Percentiles rank a stretch among this genome's conserved stretches.
These are phyloP conservation scores for Penicillium alfredii DNA, from an alignment of 495 filamentous ascomycete genomes.

Conservation along the genomic window DNA sequence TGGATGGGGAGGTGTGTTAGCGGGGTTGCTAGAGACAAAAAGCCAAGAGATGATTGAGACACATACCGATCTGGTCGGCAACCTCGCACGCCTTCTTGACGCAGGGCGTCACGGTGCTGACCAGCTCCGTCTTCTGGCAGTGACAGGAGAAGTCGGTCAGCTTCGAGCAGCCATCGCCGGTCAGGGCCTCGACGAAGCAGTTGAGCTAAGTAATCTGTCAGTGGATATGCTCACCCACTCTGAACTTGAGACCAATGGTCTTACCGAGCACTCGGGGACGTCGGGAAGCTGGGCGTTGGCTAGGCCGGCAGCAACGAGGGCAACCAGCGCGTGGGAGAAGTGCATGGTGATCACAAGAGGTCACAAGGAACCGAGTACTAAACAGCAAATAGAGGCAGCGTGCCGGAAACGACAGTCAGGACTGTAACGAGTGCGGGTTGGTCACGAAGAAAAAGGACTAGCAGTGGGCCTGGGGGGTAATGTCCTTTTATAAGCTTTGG, in stretches of 20 bases:
- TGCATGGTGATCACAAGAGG: slow-evolving; percentile 41
- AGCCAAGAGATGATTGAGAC: background rate
- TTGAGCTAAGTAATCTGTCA: slow-evolving; percentile 33
- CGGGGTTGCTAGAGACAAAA: background rate
- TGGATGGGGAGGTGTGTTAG: slow-evolving; percentile 8
- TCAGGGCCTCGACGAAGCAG: slow-evolving; percentile 39
- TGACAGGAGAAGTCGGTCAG: slow-evolving; percentile 48
- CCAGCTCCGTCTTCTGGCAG: slow-evolving; percentile 41
- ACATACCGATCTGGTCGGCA: slow-evolving; percentile 34
- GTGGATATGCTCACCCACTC: too few species aligned
- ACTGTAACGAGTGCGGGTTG: slow-evolving; percentile 19
- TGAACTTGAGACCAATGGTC: too few species aligned
- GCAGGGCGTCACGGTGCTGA: slow-evolving; percentile 38
- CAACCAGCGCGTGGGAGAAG: slow-evolving; percentile 28
- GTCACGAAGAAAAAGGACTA: slow-evolving; percentile 4
- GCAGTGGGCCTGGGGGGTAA: slow-evolving; percentile 2
- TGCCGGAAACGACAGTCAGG: slow-evolving; percentile 25
- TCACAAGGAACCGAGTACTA: slow-evolving; percentile 1
- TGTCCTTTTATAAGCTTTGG: slow-evolving; percentile 21
- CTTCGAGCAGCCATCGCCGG: slow-evolving; percentile 36
- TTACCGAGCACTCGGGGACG: slow-evolving; percentile 43
- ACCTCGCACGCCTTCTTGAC: slow-evolving; percentile 36
- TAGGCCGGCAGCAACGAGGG: slow-evolving; percentile 32
- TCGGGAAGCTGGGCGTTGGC: slow-evolving; percentile 36
- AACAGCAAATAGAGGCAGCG: slow-evolving; percentile 1